These are phyloP conservation scores for Irineochytrium annulatum DNA, from an alignment of 192 early-diverging fungal species.

Conservation along the genomic window DNA sequence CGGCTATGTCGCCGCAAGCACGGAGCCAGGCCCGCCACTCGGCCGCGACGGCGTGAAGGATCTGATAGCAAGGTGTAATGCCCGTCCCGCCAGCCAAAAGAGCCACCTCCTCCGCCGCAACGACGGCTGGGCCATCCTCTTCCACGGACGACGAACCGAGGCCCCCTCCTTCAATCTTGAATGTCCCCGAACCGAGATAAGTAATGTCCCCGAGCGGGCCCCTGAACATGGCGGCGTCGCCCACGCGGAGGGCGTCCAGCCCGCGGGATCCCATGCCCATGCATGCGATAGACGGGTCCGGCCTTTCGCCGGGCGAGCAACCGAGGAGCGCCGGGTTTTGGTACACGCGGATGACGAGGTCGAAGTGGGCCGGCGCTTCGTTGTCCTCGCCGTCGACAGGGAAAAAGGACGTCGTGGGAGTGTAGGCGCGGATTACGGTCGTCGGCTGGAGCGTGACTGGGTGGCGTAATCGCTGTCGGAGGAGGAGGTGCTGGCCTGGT, in stretches of 20 bases:
- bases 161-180: neutral
- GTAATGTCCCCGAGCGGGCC: slow-evolving; percentile 14
- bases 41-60: slow-evolving; percentile 12
- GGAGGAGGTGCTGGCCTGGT: slow-evolving; percentile 8
- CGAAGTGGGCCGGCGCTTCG: too few relatives aligned
- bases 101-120: neutral
- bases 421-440: slow-evolving; percentile 75
- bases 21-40: neutral
- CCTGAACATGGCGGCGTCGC: slow-evolving; percentile 11
- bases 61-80: slow-evolving; percentile 19
- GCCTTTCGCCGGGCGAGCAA: too few relatives aligned
- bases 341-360: slow-evolving; percentile 75
- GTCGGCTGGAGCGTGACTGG: slow-evolving; percentile 60
- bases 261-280: slow-evolving; percentile 8
- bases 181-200: slow-evolving; percentile 14
- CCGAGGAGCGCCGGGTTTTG: neutral
- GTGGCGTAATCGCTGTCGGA: slow-evolving; percentile 59
- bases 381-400: slow-evolving; percentile 67
- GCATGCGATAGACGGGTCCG: too few relatives aligned
- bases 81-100: slow-evolving; percentile 14
- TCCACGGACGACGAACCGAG: neutral
- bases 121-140: neutral
- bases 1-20: too few relatives aligned
- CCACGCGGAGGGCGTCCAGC: slow-evolving; percentile 8
- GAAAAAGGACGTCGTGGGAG: slow-evolving; percentile 60